Evolutionary conservation across 2,329 filamentous ascomycete species (phyloP), one percentile per base, ranked within the genome.

Genomic region (Cadophora sp.): DNA sequence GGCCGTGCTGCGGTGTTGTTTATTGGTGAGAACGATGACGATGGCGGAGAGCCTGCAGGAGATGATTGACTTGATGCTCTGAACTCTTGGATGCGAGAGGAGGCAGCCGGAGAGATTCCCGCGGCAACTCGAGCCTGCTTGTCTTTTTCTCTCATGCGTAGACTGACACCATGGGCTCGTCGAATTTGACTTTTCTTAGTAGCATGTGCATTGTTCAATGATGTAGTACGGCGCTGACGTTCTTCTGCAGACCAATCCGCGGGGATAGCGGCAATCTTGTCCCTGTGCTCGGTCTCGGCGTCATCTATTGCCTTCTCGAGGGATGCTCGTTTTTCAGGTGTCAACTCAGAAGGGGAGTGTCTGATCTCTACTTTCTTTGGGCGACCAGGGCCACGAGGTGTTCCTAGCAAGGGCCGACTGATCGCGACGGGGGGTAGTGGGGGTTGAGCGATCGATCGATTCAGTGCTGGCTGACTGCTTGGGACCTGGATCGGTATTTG

Each of bases 101-200:
- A n/a, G 18, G 18, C 55, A 9, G 33, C 36, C n/a, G 56, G 41
- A n/a, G 61, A 41, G 20, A 66, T 14, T 8, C 62, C 66, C 24
- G 63, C 61, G 33, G 61, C 53, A 22, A 56, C 55, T 43, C 66
- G 61, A 18, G 67, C 67, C 18, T 62, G 48, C 69, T 75, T 76
- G 24, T 76, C 74, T 39, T 68, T 72, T 11, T 75, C 69, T 13
- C 74, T 62, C 63, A 76, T 62, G 7, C 75, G 68, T n/a, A 76
- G 61, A 51, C 66, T 75, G 3, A 76, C 75, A 33, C 73, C 73
- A 65, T 72, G 72, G 2, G 62, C 58, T 62, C 71, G 72, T 5
- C 75, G 69, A 36, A 75, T 75, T 20, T 74, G 71, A 43, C 68
- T 72, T 59, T 75, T 74, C 30, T 68, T 71, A 2, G 75, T 74